Evolutionary conservation across 257 asterid genomes (phyloP).

Genomic region (Coffea eugenioides): DNA sequence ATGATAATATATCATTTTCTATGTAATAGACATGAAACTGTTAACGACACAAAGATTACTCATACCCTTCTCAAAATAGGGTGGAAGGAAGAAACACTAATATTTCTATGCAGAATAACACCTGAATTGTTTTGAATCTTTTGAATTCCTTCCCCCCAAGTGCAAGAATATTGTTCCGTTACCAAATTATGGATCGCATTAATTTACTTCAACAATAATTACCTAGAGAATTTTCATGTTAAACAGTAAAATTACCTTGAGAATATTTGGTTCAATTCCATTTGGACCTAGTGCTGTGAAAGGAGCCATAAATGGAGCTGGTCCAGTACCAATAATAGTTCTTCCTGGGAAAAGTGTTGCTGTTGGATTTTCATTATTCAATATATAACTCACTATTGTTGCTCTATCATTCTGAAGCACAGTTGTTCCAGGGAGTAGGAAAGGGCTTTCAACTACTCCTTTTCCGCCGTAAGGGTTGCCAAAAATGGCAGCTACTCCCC

Average conservation of each 20-base stretch:
- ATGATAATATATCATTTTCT: no score
- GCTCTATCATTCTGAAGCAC: slow-evolving; percentile 14
- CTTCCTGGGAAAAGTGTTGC: slow-evolving; percentile 28
- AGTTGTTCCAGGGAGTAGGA: slow-evolving; percentile 29
- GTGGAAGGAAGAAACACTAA: no score
- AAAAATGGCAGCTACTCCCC: slow-evolving; percentile 44
- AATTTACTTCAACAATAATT: no score
- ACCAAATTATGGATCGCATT: no score
- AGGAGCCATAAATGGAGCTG: slow-evolving; percentile 46
- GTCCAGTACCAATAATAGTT: slow-evolving; percentile 29
- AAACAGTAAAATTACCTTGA: slow-evolving; percentile 18
- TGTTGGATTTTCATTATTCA: slow-evolving; percentile 15
- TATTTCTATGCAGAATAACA: no score
- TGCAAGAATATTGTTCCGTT: no score
- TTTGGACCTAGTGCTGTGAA: slow-evolving; percentile 41
- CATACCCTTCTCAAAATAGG: no score
- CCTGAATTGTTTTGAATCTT: no score
- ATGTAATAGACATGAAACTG: no score
- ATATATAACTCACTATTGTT: slow-evolving; percentile 19
- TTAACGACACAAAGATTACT: no score
- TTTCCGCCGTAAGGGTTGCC: slow-evolving; percentile 23
- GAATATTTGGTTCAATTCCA: slow-evolving; percentile 32
- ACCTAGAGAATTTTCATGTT: no score
- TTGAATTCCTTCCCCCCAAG: no score
- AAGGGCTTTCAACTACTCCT: slow-evolving; percentile 25